These are phyloP conservation scores for Plenodomus biglobosus DNA, from an alignment of 2,329 filamentous ascomycete species.

Conservation along the genomic window DNA sequence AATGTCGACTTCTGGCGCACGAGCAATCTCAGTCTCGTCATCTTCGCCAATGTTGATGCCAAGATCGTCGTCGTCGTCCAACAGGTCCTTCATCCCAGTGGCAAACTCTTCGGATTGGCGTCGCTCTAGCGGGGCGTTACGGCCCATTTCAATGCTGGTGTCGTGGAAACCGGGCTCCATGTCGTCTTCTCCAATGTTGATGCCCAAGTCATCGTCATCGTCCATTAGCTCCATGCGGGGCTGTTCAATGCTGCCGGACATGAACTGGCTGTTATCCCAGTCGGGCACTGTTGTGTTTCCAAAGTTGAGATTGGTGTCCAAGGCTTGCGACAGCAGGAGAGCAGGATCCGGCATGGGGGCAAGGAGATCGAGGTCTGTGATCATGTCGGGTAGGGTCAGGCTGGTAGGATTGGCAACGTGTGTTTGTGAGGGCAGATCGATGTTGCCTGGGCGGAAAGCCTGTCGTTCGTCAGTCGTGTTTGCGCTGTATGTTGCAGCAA, in stretches of 20 bases:
- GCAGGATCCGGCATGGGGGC: constrained; percentile 77
- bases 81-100: constrained; percentile 48
- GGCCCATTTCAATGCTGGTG: constrained; percentile 81
- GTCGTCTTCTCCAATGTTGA: constrained; percentile 64
- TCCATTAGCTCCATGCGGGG: constrained; percentile 52
- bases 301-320: constrained; percentile 50
- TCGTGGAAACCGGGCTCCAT: constrained; percentile 31
- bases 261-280: constrained; percentile 72
- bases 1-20: constrained; percentile 27
- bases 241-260: constrained; percentile 66
- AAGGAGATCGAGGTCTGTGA: constrained; percentile 90
- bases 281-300: constrained; percentile 53
- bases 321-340: constrained; percentile 72
- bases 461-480: constrained; percentile 17
- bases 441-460: constrained; percentile 96
- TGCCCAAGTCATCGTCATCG: constrained; percentile 54
- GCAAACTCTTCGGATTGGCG: constrained; percentile 49
- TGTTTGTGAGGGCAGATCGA: constrained; percentile 80
- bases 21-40: constrained; percentile 26
- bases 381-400: constrained; percentile 84
- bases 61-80: constrained; percentile 58
- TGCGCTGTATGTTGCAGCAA: background rate
- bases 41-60: constrained; percentile 45
- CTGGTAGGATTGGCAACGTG: constrained; percentile 81
- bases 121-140: constrained; percentile 71